Evolutionary conservation across 176 grass and related monocot genomes (phyloP).

Genomic region (Poa pratensis): DNA sequence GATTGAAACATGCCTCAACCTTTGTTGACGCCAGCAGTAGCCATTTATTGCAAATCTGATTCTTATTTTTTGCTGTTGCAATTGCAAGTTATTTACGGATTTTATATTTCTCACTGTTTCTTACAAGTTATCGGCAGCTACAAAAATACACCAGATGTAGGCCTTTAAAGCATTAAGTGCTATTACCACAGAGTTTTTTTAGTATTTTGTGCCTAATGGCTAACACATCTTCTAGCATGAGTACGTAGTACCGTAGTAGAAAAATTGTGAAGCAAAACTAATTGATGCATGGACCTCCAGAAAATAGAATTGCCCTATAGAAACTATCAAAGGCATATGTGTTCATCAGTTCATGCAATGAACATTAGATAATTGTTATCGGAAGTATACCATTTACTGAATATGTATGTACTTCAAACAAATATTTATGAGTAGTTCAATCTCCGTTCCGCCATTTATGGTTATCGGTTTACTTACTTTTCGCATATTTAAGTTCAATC

Average conservation of each 20-base stretch:
- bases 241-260: not conserved
- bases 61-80: not conserved
- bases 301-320: not conserved
- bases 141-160: no score
- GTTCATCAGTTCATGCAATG: no score
- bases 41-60: not conserved
- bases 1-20: no score
- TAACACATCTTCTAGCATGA: not conserved
- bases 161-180: no score
- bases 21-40: not conserved
- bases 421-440: not conserved
- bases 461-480: not conserved
- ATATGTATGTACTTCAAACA: not conserved
- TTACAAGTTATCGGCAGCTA: no score
- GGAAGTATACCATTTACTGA: not conserved
- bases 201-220: not conserved
- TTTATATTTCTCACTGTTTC: not conserved
- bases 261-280: not conserved
- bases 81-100: not conserved
- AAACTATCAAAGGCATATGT: no score
- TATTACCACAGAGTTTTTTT: no score
- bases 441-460: not conserved
- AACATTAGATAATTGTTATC: not conserved
- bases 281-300: not conserved
- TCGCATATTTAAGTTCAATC: no score